A percentile compares a stretch with the other conserved stretches of the same genome.
Evolutionary conservation across 805 yeast species (phyloP).

Genomic region (Metschnikowia similis): DNA sequence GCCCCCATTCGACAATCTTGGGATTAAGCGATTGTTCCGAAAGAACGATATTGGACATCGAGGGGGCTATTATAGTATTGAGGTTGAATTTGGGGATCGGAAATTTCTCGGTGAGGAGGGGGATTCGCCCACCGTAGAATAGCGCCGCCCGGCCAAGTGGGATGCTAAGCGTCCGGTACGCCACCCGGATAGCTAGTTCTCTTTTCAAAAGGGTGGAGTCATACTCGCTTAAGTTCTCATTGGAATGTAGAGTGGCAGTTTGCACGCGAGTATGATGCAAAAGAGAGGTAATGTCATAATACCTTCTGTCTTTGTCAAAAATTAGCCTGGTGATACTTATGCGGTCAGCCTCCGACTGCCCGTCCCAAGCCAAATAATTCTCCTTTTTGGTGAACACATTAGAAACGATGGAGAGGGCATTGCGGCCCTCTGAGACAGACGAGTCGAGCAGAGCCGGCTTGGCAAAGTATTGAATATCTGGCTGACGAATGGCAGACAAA

Average conservation of each 20-base stretch:
- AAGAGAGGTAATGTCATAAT: conserved; percentile 68
- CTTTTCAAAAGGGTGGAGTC: conserved; percentile 52
- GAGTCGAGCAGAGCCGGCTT: background rate
- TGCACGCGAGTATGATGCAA: conserved; percentile 70
- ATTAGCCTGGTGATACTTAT: conserved; percentile 65
- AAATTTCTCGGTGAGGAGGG: conserved; percentile 80
- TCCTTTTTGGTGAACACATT: conserved; percentile 39
- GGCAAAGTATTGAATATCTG: background rate
- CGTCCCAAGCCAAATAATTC: conserved; percentile 60
- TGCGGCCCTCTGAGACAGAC: conserved; percentile 14
- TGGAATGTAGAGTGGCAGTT: conserved; percentile 39
- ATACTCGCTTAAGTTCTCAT: conserved; percentile 48
- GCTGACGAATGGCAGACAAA: conserved; percentile 33
- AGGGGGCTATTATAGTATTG: conserved; percentile 60
- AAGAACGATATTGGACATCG: conserved; percentile 56
- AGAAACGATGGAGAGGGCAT: conserved; percentile 39
- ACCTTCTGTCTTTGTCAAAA: conserved; percentile 74
- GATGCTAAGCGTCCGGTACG: conserved; percentile 66
- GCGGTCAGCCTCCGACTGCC: conserved; percentile 64
- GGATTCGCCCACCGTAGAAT: conserved; percentile 62
- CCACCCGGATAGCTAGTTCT: conserved; percentile 56
- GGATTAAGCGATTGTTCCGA: conserved; percentile 50
- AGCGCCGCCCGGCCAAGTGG: conserved; percentile 79
- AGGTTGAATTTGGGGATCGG: conserved; percentile 75
- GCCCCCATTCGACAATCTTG: conserved; percentile 67